Base-by-base conservation (phyloP, 768 basidiomycete genomes). In the Termitomyces titanicus region DNA sequence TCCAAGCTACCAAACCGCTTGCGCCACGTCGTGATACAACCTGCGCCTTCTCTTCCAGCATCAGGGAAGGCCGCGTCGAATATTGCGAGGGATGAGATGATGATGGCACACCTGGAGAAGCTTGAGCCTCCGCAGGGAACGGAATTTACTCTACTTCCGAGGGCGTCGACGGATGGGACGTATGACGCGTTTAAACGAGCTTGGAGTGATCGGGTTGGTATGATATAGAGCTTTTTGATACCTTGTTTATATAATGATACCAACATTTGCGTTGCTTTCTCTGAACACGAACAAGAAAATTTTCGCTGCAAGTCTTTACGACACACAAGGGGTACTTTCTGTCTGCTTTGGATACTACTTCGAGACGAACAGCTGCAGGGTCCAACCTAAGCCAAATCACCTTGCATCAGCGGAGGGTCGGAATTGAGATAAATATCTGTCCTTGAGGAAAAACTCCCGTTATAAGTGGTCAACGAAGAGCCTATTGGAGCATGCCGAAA, bases 61-160 rank as follows among this genome's bases (percentile, higher is more conserved):
- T 33, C 54, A 3, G 51, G 27, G n/a, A 61, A 61, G 47, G 43
- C 47, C 22, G 51, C 54, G 7, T 38, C 64, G 33, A 37, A 55
- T 22, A 18, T 60, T 5, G 40, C 60, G 15, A 68, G 70, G 51
- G 72, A 74, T 25, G 33, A 65, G 35, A 43, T 59, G 3, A 71
- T 74, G 71, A 61, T 71, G 60, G 33, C 60, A 18, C 62, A 60
- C 17, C 51, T 75, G 10, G 57, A 61, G n/a, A 51, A 43, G 18
- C 46, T 64, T n/a, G 53, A 53, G 27, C 40, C 57, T 20, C 46
- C 57, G 29, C 50, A 53, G 11, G 53, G 53, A 3, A 27, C 59
- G 3, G 20, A 47, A 2, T 59, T 61, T 24, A 40, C 47, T 20
- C 46, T 64, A 2, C 34, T 59, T 4, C 53, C 53, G n/a, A 57